Evolutionary conservation across 345 rosid genomes (phyloP).

Genomic region (Psidium guajava): DNA sequence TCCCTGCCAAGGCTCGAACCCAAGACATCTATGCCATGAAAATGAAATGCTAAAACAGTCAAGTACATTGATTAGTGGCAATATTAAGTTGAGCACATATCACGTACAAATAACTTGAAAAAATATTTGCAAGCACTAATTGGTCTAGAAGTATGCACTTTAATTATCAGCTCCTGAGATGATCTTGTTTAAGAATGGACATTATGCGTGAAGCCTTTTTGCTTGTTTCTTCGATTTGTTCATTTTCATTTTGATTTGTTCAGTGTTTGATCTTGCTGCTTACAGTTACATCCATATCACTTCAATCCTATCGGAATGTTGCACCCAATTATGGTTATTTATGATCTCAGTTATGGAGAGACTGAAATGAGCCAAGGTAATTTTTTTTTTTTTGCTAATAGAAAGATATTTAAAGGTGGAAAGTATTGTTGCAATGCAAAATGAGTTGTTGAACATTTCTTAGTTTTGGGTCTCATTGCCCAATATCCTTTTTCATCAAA

Average conservation of each 20-base stretch:
- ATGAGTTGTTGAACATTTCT: background rate
- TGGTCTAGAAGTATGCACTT: background rate
- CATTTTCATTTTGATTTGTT: background rate
- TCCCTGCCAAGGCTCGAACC: too few species aligned
- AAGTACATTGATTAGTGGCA: background rate
- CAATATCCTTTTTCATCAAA: background rate
- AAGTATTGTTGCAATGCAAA: background rate
- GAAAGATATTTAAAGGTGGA: background rate
- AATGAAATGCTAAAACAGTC: background rate
- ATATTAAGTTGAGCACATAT: background rate
- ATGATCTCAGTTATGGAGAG: constrained; percentile 90
- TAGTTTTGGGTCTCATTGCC: background rate
- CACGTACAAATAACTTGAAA: background rate
- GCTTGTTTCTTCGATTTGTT: background rate
- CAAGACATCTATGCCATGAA: background rate
- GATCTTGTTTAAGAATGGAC: background rate
- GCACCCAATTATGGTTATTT: constrained; percentile 71
- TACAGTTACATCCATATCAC: constrained; percentile 61
- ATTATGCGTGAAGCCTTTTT: background rate
- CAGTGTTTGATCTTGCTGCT: background rate
- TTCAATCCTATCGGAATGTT: constrained; percentile 59
- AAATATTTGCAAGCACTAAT: background rate
- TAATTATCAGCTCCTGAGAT: background rate
- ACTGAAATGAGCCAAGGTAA: constrained; percentile 86
- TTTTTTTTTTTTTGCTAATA: background rate